Base-by-base conservation (phyloP, 1,139 yeast species). In the Candida smagusa region DNA sequence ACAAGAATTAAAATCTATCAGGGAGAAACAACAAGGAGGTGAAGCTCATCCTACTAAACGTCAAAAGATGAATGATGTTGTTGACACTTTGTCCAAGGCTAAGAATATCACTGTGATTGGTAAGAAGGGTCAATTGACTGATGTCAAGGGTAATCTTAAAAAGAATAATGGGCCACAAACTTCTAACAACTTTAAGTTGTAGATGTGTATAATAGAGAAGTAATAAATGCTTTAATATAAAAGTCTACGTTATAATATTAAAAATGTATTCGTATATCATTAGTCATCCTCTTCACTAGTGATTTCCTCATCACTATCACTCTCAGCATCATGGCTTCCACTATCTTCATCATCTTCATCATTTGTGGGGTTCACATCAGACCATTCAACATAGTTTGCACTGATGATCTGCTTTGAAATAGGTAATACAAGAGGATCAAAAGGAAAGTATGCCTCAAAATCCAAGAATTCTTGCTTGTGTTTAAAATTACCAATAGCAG, bases 361-460 rank as follows among this genome's bases (percentile, higher is more conserved):
- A 25, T 59, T 59, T 32, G 58, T 59, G 2, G 75, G 75, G 39
- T 70, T 68, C 19, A 69, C 77, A 30, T 67, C 70, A 2, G 67
- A 54, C 98, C 98, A 92, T 52, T 89, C 95, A 22, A 89, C 79
- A 39, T 72, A 69, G 28, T 70, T 74, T 23, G 69, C 64, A 43
- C 83, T 63, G 28, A 81, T 67, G 19, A 63, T 43, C 28, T 61
- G 62, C 49, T 80, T 79, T 39, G 88, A 75, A 16, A 61, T 62
- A 33, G 83, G 85, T 46, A 92, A 72, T 36, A 85, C 79, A 46
- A 92, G 64, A 1, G 98, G 98, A 65, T 92, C 98, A 58, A 87
- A 92, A 9, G 98, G 98, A 62, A 92, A 92, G 58, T 88, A 92
- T 9, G 94, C 90, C 57, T 89, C 96, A 39, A 89, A 67, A 56